A percentile compares a stretch with the other conserved stretches of the same genome.
Conservation (phyloP, 1,284 basidiomycete genomes). For the Cryptococcus hybrid region DNA sequence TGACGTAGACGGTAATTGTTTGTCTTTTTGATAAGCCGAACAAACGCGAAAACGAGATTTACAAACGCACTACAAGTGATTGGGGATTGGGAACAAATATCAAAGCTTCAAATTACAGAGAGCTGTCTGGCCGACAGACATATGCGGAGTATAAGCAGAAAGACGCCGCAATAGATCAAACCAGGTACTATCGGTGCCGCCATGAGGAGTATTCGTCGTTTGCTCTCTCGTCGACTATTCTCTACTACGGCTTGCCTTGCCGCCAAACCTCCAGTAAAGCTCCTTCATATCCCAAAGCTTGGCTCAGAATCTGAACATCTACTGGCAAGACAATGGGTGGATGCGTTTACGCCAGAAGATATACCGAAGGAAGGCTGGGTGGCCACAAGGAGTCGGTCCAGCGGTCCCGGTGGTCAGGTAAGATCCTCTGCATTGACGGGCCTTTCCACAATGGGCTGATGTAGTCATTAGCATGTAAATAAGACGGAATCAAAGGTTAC, state of each 20-base stretch:
- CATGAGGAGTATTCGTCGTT: too few species aligned
- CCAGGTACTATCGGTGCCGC: too few species aligned
- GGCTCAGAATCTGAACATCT: slow-evolving; percentile 21
- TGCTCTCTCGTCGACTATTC: neutral
- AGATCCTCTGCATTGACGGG: slow-evolving; percentile 2
- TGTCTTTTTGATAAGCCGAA: too few species aligned
- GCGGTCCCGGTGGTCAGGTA: slow-evolving; percentile 49
- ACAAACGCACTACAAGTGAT: too few species aligned
- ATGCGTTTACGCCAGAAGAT: slow-evolving; percentile 33
- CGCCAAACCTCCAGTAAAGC: slow-evolving; percentile 5
- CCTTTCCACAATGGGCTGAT: neutral
- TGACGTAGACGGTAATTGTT: too few species aligned
- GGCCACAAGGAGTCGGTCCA: slow-evolving; percentile 39
- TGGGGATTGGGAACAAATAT: too few species aligned
- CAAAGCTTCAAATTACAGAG: too few species aligned
- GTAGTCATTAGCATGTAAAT: slow-evolving; percentile 42
- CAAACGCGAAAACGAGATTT: too few species aligned
- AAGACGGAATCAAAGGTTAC: slow-evolving; percentile 50
- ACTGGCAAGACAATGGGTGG: slow-evolving; percentile 34
- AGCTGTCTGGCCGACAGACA: too few species aligned
- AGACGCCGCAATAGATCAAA: too few species aligned
- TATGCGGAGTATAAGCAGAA: too few species aligned
- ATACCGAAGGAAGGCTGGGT: slow-evolving; percentile 39
- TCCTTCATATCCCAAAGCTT: slow-evolving; percentile 4
- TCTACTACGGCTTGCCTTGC: neutral